These are phyloP conservation scores for Diutina neorugosa DNA, from an alignment of 1,139 yeast species.

Conservation along the genomic window DNA sequence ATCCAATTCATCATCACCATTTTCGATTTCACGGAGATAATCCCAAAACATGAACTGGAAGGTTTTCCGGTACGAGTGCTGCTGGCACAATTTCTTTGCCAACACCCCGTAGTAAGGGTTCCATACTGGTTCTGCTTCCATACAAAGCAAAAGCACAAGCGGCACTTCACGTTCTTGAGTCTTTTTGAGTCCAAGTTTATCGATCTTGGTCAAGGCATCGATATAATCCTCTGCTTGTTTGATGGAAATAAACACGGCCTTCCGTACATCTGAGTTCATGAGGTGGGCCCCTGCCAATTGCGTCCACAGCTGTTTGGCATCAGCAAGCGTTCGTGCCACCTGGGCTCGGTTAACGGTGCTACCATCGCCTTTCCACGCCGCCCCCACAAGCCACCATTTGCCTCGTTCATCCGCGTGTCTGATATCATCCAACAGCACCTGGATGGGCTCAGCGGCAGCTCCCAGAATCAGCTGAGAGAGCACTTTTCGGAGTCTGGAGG, in stretches of 20 bases:
- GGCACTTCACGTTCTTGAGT: conserved; percentile 88
- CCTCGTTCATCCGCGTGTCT: conserved; percentile 66
- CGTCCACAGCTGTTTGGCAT: conserved; percentile 78
- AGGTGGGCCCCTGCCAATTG: conserved; percentile 76
- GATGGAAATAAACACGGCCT: conserved; percentile 85
- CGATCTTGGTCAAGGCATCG: conserved; percentile 76
- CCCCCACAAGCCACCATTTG: conserved; percentile 98
- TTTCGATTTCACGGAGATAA: conserved; percentile 29
- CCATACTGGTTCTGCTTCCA: conserved; percentile 69
- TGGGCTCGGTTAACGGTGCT: conserved; percentile 10
- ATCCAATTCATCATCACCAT: conserved; percentile 35
- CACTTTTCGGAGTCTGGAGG: conserved; percentile 55
- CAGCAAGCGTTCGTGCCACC: conserved; percentile 48
- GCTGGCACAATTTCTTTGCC: conserved; percentile 62
- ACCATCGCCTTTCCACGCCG: conserved; percentile 78
- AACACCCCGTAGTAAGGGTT: conserved; percentile 86
- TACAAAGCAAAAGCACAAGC: conserved; percentile 72
- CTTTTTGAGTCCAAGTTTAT: conserved; percentile 65
- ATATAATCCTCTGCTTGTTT: conserved; percentile 92
- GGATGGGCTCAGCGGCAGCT: conserved; percentile 59
- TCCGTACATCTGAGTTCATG: conserved; percentile 90
- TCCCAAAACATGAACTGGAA: conserved; percentile 92
- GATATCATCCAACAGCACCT: conserved; percentile 77
- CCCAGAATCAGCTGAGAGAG: conserved; percentile 38
- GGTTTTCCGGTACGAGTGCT: conserved; percentile 63